A percentile compares a stretch with the other conserved stretches of the same genome.
These are phyloP conservation scores for Nephelium lappaceum DNA, from an alignment of 345 rosid species.

Conservation along the genomic window DNA sequence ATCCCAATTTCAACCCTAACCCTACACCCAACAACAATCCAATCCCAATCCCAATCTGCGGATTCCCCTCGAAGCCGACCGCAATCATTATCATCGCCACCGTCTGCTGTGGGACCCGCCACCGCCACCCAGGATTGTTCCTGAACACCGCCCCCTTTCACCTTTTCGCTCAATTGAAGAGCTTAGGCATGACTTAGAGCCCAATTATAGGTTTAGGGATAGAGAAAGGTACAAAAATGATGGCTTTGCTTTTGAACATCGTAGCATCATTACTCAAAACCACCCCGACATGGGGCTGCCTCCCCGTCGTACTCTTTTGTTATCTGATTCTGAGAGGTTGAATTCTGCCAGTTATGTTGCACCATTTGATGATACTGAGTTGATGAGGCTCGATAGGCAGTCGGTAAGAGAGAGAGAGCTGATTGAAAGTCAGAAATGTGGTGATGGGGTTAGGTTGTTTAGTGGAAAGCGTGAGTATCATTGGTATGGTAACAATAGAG, in stretches of 20 bases:
- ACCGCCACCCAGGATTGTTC: constrained; percentile 12
- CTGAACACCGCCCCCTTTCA: constrained; percentile 34
- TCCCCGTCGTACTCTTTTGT: constrained; percentile 37
- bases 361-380: constrained; percentile 20
- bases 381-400: constrained; percentile 40
- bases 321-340: constrained; percentile 40
- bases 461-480: constrained; percentile 41
- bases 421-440: constrained; percentile 19
- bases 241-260: constrained; percentile 32
- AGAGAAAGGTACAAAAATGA: constrained; percentile 36
- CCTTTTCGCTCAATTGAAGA: constrained; percentile 33
- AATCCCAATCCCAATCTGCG: constrained; percentile 27
- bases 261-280: constrained; percentile 21
- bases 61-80: constrained; percentile 8
- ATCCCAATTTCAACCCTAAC: constrained; percentile 24
- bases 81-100: constrained; percentile 15
- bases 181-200: constrained; percentile 47
- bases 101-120: constrained; percentile 31
- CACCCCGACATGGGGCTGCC: constrained; percentile 39
- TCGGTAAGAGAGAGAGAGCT: constrained; percentile 38
- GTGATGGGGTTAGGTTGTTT: constrained; percentile 34
- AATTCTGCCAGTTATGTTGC: constrained; percentile 37
- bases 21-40: constrained; percentile 25
- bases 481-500: constrained; percentile 42
- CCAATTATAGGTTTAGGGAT: constrained; percentile 53